Evolutionary conservation across 75 land plant species (phyloP), one percentile per base, ranked within the genome.

Genomic region (Selaginella tamariscina): DNA sequence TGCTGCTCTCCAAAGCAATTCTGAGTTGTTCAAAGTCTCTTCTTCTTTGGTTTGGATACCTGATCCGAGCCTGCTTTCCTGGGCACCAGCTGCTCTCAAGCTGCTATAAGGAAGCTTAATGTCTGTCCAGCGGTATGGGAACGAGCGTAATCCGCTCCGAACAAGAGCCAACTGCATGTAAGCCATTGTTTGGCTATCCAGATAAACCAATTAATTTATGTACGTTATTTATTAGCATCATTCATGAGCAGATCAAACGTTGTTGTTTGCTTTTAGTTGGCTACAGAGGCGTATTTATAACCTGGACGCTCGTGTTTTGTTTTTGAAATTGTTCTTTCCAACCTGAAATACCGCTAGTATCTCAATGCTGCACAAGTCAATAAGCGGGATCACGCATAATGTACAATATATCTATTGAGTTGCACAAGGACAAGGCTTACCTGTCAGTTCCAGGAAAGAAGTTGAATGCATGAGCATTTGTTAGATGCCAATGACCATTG

Each of bases 401-500:
- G 60, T 24, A 24, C 15, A 24, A 56, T 56, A 27, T 55, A 0
- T 26, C 29, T 24, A 18, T 32, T 30, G 2, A 26, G 18, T 64
- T 24, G 5, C 29, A 60, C 31, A n/a, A 31, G n/a, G 27, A 59
- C 23, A 24, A 55, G 32, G 15, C 64, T 18, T 80, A 89, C 98
- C 96, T 94, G 56, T 95, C 79, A 5, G 99, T 95, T 31, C 99
- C 99, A 55, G 99, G 99, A 68, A 95, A 95, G 74, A 95, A 85
- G 73, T 95, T 95, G 77, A 81, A 95, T 26, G 91, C 99, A 74
- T 87, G 84, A 33, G 82, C 99, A 72, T 82, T 80, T 1, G 85
- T 78, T 73, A 95, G 70, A 72, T 86, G 84, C 99, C 99, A 95
- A 18, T 75, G 74, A 56, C 84, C 83, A 2, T 64, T 70, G 18